Base-by-base conservation (phyloP, 2,329 filamentous ascomycete genomes). In the Cytospora paraplurivora region DNA sequence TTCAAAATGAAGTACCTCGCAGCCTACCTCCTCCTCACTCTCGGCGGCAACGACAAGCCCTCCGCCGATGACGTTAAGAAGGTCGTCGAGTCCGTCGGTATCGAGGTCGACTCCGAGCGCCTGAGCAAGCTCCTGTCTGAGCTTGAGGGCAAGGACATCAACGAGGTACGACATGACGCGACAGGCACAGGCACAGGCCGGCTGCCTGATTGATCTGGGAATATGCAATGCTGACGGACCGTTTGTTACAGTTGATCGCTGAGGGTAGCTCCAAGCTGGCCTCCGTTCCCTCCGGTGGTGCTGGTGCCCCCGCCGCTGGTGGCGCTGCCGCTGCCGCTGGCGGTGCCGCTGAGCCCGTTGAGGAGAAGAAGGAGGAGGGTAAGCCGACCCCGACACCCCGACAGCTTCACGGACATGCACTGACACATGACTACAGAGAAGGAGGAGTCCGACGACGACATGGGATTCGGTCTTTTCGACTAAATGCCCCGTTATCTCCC, bases 1-100 rank as follows among this genome's bases (percentile, higher is more conserved):
- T 73, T 74, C 80, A 96, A 89, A 92, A 98, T 99, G 95, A 98
- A 99, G 93, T 90, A 98, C 85, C 90, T 99, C 85, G 95, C 95
- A 79, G 94, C 95, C 79, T 98, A 96, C 88, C 93, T 99, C 78
- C 94, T 99, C 78, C 92, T 98, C 81, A 83, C 84, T 84, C 90
- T 98, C 74, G 94, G 87, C 79, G 95, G 95, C 83, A 98, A 97
- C 88, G 80, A 86, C 84, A 88, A 88, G 70, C 95, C 95, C 74
- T 93, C 91, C 70, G 92, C 91, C 75, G 80, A 81, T 71, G 93
- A 98, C 78, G 83, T 99, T 87, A 95, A 91, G 85, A 78, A 76
- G 69, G 93, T 99, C 75, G 92, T 99, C 78, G 87, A 88, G 76
- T 91, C 94, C 72, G 95, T 98, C 77, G 95, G 95, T 75, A 93